These are phyloP conservation scores for Carex sylvatica DNA, from an alignment of 202 grass and related monocot species.

Conservation along the genomic window DNA sequence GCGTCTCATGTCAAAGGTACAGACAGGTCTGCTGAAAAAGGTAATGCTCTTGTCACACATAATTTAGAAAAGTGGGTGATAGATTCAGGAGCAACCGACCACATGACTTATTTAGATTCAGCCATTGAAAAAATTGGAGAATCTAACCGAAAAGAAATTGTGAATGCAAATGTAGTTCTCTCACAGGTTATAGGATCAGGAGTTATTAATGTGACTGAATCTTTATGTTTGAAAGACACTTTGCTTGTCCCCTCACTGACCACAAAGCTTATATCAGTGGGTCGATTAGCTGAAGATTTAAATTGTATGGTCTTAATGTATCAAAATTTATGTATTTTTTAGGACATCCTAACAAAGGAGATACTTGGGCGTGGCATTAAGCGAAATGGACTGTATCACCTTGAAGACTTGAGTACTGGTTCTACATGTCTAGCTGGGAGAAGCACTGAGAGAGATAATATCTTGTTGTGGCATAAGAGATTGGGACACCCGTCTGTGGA, in stretches of 20 bases:
- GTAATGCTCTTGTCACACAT: background rate
- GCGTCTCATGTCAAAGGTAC: background rate
- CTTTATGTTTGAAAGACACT: background rate
- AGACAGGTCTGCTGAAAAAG: background rate
- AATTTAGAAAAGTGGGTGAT: background rate
- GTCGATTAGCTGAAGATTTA: too few relatives aligned
- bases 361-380: constrained; percentile 19
- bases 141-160: background rate
- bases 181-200: background rate
- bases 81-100: background rate
- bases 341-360: background rate
- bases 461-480: background rate
- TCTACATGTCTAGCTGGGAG: too few relatives aligned
- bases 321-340: too few relatives aligned
- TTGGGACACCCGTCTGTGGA: background rate
- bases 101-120: background rate
- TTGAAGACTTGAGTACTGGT: background rate
- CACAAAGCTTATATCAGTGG: too few relatives aligned
- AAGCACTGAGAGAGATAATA: background rate
- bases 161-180: background rate
- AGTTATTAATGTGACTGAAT: background rate
- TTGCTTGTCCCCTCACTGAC: background rate
- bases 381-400: background rate
- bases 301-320: too few relatives aligned
- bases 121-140: background rate